Evolutionary conservation across 306 rosid species (phyloP), one percentile per base, ranked within the genome.

Genomic region (Dalbergia cultrata): DNA sequence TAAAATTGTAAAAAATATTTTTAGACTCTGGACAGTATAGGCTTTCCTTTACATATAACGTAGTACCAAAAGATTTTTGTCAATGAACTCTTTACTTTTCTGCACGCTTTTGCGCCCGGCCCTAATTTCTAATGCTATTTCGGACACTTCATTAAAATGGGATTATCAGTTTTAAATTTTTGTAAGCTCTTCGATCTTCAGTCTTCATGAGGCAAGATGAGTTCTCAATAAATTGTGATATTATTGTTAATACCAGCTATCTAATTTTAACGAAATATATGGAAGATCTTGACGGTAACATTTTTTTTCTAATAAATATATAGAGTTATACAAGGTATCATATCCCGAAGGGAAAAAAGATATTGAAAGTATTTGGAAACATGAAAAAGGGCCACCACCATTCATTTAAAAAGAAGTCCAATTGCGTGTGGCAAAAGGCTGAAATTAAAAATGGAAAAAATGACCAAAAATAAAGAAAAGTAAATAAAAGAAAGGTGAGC

Each of bases 301-400:
- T 26, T 26, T 7, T 9, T 9, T 44, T 44, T 9, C 6, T 8
- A 44, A 44, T 44, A 9, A 9, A 44, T 44, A 44, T 44, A 9
- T 44, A 44, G 50, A 44, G 6, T 44, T 68, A 22, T 47, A 68
- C 49, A 68, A 13, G 26, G 21, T 68, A 45, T 68, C 13, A 47
- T 21, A 47, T 45, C 4, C n/a, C 22, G 14, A 47, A 26, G 21
- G 21, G 11, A 7, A 68, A 47, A 69, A 47, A 49, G 5, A 33
- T 9, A 58, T 58, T 18, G 26, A 33, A 53, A 53, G 8, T 17
- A n/a, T 43, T 58, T 47, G 26, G 45, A 60, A 74, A 26, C 70
- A 44, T 17, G 26, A 74, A 74, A 74, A 74, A 8, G 68, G 63
- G 45, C 22, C 78, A 14, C 22, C 78, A 14, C 22, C 50, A 7